Conservation (phyloP, 257 asterid genomes). For the Solanum appendiculatum region DNA sequence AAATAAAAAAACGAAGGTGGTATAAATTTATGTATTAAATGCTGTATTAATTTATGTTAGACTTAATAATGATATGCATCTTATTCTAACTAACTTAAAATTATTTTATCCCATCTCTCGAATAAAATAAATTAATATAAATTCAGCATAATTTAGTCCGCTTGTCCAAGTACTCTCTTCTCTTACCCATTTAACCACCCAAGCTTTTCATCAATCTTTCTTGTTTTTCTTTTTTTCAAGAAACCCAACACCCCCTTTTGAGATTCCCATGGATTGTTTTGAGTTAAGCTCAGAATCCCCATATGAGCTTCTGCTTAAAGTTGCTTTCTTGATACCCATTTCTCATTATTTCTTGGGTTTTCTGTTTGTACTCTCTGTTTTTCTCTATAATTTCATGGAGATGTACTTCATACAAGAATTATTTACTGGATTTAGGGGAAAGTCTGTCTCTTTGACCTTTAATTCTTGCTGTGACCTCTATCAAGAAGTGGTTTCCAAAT, state of each 20-base stretch:
- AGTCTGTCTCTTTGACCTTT: conserved; percentile 46
- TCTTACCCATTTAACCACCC: too few relatives aligned
- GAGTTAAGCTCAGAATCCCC: conserved; percentile 32
- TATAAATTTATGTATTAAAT: too few relatives aligned
- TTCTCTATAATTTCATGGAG: conserved; percentile 53
- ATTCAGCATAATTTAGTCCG: neutral
- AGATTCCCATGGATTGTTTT: conserved; percentile 20
- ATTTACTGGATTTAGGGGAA: conserved; percentile 65
- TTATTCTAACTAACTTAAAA: too few relatives aligned
- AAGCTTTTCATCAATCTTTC: neutral
- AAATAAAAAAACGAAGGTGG: too few relatives aligned
- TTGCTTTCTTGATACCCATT: conserved; percentile 34
- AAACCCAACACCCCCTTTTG: neutral
- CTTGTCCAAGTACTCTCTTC: neutral
- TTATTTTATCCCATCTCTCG: too few relatives aligned
- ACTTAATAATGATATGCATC: neutral
- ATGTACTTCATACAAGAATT: conserved; percentile 55
- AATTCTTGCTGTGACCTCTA: conserved; percentile 46
- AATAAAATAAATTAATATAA: too few relatives aligned
- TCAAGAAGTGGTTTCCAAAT: conserved; percentile 54
- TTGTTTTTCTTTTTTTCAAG: neutral
- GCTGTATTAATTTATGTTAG: neutral
- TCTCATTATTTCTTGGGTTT: conserved; percentile 42
- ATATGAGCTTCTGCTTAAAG: conserved; percentile 33
- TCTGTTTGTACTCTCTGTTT: conserved; percentile 15